Base-by-base conservation (phyloP, 176 grass and related monocot genomes). In the Paspalum vaginatum region DNA sequence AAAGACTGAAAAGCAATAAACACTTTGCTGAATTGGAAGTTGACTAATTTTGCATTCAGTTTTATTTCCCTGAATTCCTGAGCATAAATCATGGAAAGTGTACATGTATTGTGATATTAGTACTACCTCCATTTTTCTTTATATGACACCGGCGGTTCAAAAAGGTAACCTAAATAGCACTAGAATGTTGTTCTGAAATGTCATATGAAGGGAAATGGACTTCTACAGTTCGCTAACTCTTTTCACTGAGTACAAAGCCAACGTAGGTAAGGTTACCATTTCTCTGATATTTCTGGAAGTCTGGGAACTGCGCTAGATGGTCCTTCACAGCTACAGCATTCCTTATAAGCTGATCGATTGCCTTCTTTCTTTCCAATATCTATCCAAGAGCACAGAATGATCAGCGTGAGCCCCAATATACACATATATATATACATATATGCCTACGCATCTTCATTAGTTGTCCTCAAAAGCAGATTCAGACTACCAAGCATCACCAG, bases 301-400 rank as follows among this genome's bases (percentile, higher is more conserved):
- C 72, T 8, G 80, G 85, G 82, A 97, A 94, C 10, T 79, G 80
- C 20, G 47, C 76, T 58, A 92, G 89, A 88, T 92, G 91, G 61
- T 89, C 87, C 82, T 88, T 85, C 58, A 83, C 48, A 64, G 85
- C 72, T 49, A 82, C 21, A 59, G 87, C 91, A 63, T 83, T 92
- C 66, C 76, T 87, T 76, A 94, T 83, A 77, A 84, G 68, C 82
- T 94, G 87, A 13, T 90, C 70, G 11, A 90, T 56, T 11, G 85
- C 85, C 41, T 90, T 94, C 65, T 97, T 94, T 51, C 83, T 93
- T 56, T 74, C 88, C 55, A 93, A 27, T 43, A 98, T 80, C 95
- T 98, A 74, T 5, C 1, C 64, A 85, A 73, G 6, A 59, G 37
- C 54, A 75, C 7, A 16, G 79, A 15, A 77, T 84, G 72, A 82